Evolutionary conservation across 78 protist genomes (phyloP), one percentile per base, ranked within the genome.

Genomic region (Parvularia atlantis): DNA sequence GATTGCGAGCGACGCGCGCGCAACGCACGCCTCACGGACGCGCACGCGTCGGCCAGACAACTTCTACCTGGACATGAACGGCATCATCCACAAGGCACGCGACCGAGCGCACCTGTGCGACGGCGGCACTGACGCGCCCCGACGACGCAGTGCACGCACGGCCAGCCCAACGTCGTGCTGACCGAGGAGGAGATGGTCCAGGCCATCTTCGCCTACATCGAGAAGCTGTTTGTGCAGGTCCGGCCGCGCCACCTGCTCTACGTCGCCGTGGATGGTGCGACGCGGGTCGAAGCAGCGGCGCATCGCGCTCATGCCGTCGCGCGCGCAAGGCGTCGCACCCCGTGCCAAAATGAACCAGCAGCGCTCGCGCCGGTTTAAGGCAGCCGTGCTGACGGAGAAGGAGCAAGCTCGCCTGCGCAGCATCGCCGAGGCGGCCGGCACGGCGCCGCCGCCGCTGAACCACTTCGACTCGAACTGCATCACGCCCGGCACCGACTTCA

Each of bases 341-440:
- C 87, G 97, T 4, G 96, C 97, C 31, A 95, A 95, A 79, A 89
- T 93, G 95, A 92, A 92, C 78, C 98, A 95, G 77, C 97, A 92
- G 69, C 82, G 96, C 28, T 54, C 74, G 30, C 78, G 97, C 0
- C 78, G 96, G 22, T 92, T 77, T 77, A 59, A 7, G n/a, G n/a
- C n/a, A n/a, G n/a, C n/a, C n/a, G n/a, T n/a, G n/a, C n/a, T n/a
- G n/a, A n/a, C n/a, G n/a, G n/a, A n/a, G n/a, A n/a, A n/a, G n/a
- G n/a, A n/a, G n/a, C n/a, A 33, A 73, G 9, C 86, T 75, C 16
- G 71, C 24, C 22, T 84, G 69, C 19, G 46, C 71, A 0, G 44
- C 9, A 28, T 13, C 58, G 68, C 3, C 57, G 61, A 9, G 31
- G 6, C 2, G 66, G 46, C 7, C 35, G 24, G 7, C 28, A 52